Evolutionary conservation across 2,329 filamentous ascomycete species (phyloP).

Genomic region (Didymella lethalis): DNA sequence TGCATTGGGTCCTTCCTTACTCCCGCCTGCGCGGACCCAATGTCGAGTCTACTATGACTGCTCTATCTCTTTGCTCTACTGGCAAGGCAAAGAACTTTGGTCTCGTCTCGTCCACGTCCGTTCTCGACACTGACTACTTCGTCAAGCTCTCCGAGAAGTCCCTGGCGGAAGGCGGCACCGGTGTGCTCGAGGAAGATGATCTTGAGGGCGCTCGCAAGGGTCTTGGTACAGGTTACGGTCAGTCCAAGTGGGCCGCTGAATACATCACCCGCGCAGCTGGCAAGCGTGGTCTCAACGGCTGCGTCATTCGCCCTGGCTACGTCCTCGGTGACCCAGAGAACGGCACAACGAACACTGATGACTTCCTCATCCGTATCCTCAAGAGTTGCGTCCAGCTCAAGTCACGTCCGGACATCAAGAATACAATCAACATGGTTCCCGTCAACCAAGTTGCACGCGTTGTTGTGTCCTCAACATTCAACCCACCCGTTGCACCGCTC

Average conservation of each 20-base stretch:
- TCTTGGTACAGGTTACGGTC: slow-evolving; percentile 87
- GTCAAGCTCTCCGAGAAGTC: slow-evolving; percentile 73
- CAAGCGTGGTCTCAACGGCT: slow-evolving; percentile 74
- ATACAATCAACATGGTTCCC: slow-evolving; percentile 89
- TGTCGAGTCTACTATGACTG: slow-evolving; percentile 80
- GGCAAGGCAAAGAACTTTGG: slow-evolving; percentile 81
- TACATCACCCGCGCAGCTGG: slow-evolving; percentile 81
- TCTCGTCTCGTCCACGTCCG: slow-evolving; percentile 84
- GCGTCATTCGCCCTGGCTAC: slow-evolving; percentile 84
- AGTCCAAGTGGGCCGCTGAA: slow-evolving; percentile 84
- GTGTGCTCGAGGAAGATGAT: slow-evolving; percentile 78
- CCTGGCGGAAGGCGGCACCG: slow-evolving; percentile 66
- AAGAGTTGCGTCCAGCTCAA: slow-evolving; percentile 87
- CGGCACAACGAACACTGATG: slow-evolving; percentile 80
- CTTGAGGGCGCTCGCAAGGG: slow-evolving; percentile 77
- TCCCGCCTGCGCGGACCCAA: slow-evolving; percentile 75
- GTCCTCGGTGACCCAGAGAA: slow-evolving; percentile 75
- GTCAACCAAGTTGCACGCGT: slow-evolving; percentile 84
- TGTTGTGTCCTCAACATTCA: slow-evolving; percentile 75
- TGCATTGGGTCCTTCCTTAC: slow-evolving; percentile 86
- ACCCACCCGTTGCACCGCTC: slow-evolving; percentile 63
- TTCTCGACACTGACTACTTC: slow-evolving; percentile 84
- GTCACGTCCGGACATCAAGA: slow-evolving; percentile 76
- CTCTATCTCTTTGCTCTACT: slow-evolving; percentile 75
- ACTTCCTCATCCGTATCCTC: slow-evolving; percentile 85